phyloP scores from a whole-genome alignment of 805 yeast genomes.

The Metschnikowia kunwiensis region DNA sequence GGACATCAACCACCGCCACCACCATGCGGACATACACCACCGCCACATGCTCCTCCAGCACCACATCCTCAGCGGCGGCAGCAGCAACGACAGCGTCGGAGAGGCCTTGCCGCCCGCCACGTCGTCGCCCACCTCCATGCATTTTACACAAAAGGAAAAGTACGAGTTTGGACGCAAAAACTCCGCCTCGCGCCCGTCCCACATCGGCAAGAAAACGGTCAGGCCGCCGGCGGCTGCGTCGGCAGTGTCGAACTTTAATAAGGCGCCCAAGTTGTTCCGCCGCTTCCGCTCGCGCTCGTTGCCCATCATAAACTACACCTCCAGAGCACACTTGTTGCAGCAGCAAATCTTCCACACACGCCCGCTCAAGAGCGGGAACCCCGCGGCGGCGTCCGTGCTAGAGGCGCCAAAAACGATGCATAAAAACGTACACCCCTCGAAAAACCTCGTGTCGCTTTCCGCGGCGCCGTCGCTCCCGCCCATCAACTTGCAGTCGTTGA shows the following conservation, averaged over 20 bases:
- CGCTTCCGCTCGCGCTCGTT: constrained; percentile 39
- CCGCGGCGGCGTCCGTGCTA: constrained; percentile 2
- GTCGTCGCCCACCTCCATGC: constrained; percentile 8
- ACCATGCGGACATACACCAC: constrained; percentile 16
- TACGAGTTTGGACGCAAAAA: constrained; percentile 11
- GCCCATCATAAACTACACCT: constrained; percentile 40
- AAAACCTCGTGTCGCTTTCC: constrained; percentile 3
- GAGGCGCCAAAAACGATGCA: constrained; percentile 4
- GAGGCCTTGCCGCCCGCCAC: constrained; percentile 6
- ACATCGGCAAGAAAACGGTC: constrained; percentile 13
- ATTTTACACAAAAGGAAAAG: neutral
- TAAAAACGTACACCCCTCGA: constrained; percentile 6
- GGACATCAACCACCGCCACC: constrained; percentile 9
- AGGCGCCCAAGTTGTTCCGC: constrained; percentile 35
- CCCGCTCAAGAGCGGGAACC: constrained; percentile 9
- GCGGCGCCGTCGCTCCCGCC: constrained; percentile 64
- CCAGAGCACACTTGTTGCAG: constrained; percentile 15
- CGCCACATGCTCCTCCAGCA: constrained; percentile 23
- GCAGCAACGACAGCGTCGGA: neutral
- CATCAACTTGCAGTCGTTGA: constrained; percentile 72
- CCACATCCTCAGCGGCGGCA: constrained; percentile 19
- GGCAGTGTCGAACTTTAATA: constrained; percentile 8
- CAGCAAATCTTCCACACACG: constrained; percentile 14
- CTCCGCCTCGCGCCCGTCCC: constrained; percentile 10
- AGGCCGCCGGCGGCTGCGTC: constrained; percentile 11